Conservation (phyloP, 495 filamentous ascomycete species). For the Talaromyces stipitatus region DNA sequence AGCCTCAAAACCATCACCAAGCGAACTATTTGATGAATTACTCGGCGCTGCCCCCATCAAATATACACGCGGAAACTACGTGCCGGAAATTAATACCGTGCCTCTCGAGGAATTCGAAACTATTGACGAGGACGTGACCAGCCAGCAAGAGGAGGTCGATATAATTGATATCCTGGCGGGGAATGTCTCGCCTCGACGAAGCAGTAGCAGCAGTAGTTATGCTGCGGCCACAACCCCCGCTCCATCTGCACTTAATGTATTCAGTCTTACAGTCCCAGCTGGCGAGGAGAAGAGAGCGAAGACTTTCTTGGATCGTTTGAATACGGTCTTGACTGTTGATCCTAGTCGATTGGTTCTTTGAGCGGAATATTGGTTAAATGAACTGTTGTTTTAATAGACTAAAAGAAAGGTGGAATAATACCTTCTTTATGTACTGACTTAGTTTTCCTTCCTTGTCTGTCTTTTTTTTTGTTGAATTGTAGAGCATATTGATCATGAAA, state of each 20-base stretch:
- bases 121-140: not conserved
- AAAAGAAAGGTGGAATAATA: not conserved
- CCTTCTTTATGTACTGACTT: not conserved
- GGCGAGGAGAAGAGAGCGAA: slow-evolving; percentile 73
- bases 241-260: slow-evolving; percentile 57
- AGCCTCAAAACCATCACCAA: slow-evolving; percentile 51
- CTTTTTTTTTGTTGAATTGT: not conserved
- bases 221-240: slow-evolving; percentile 16
- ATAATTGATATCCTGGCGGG: slow-evolving; percentile 72
- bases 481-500: not conserved
- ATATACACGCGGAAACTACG: slow-evolving; percentile 52
- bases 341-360: slow-evolving; percentile 67
- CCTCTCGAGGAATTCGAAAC: slow-evolving; percentile 24
- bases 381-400: not conserved
- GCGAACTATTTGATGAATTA: slow-evolving; percentile 84
- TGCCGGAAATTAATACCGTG: slow-evolving; percentile 66
- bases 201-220: slow-evolving; percentile 16
- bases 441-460: not conserved
- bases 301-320: slow-evolving; percentile 76
- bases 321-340: slow-evolving; percentile 72
- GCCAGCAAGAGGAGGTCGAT: slow-evolving; percentile 37
- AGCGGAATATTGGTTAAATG: not conserved
- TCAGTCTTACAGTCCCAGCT: slow-evolving; percentile 67
- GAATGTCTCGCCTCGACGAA: slow-evolving; percentile 26
- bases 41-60: slow-evolving; percentile 59